Percentiles rank a stretch among this genome's conserved stretches.
Conservation (phyloP, 1,284 basidiomycete species). For the Heliocybe sulcata region DNA sequence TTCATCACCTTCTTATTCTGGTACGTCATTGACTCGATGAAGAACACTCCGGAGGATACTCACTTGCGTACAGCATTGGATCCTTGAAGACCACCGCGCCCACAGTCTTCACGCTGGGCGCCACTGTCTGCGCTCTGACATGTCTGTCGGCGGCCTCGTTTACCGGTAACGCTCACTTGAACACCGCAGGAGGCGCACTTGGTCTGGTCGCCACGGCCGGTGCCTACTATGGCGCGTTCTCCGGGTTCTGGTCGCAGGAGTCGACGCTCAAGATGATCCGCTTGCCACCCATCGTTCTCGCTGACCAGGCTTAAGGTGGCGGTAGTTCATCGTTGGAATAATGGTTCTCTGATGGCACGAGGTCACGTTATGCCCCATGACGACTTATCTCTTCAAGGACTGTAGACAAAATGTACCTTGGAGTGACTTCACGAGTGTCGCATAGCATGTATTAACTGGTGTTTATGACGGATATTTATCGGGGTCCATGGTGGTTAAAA, state of each 20-base stretch:
- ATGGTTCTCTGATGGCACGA: no score
- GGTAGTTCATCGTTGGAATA: no score
- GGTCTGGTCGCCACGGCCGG: constrained; percentile 19
- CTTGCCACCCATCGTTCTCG: constrained; percentile 14
- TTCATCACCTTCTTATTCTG: constrained; percentile 8
- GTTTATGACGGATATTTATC: no score
- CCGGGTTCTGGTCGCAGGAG: constrained; percentile 21
- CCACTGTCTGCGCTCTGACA: constrained; percentile 15
- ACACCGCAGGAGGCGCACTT: constrained; percentile 19
- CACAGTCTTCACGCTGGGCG: constrained; percentile 17
- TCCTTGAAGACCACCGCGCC: constrained; percentile 19
- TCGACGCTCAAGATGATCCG: constrained; percentile 21
- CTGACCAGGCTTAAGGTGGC: background rate
- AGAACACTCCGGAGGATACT: background rate
- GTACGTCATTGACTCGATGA: constrained; percentile 2
- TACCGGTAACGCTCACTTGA: constrained; percentile 16
- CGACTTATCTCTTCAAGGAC: no score
- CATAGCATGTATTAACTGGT: no score
- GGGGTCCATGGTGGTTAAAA: no score
- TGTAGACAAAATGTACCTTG: no score
- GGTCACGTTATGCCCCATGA: no score
- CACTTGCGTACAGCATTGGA: constrained; percentile 12
- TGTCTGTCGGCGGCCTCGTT: constrained; percentile 12
- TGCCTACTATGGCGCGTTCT: constrained; percentile 20
- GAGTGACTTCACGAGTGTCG: no score